phyloP scores from a whole-genome alignment of 768 basidiomycete species.

The Lactifluus hygrophoroides region DNA sequence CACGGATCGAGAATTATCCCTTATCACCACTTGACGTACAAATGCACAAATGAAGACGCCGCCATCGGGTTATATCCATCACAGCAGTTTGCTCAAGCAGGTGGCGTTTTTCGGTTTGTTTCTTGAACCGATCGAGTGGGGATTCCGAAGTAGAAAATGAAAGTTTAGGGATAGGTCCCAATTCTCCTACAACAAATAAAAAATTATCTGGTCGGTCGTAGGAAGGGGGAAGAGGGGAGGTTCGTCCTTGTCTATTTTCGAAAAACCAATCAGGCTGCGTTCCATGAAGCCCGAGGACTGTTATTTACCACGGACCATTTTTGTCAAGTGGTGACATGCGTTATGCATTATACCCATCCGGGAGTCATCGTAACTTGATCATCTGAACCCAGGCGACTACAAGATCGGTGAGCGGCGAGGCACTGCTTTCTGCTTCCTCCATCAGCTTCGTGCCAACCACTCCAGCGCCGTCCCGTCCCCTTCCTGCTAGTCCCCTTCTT shows the following conservation, averaged over 20 bases:
- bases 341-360: neutral
- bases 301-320: constrained; percentile 61
- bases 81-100: constrained; percentile 35
- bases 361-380: neutral
- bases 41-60: constrained; percentile 50
- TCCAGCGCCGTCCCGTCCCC: neutral
- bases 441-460: neutral
- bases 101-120: constrained; percentile 39
- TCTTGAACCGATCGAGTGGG: constrained; percentile 4
- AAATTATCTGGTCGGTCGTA: constrained; percentile 54
- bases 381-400: neutral
- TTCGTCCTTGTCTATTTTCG: constrained; percentile 53
- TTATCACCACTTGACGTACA: constrained; percentile 55
- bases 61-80: constrained; percentile 44
- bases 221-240: no score
- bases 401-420: neutral
- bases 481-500: neutral
- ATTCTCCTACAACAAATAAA: constrained; percentile 24
- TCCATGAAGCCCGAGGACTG: constrained; percentile 53
- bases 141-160: neutral
- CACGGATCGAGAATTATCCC: constrained; percentile 40
- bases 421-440: neutral
- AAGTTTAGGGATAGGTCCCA: neutral
- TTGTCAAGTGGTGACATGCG: constrained; percentile 29
- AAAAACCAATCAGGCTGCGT: constrained; percentile 55